Evolutionary conservation across 2,329 filamentous ascomycete genomes (phyloP), one percentile per base, ranked within the genome.

Genomic region (Alternaria sp.): DNA sequence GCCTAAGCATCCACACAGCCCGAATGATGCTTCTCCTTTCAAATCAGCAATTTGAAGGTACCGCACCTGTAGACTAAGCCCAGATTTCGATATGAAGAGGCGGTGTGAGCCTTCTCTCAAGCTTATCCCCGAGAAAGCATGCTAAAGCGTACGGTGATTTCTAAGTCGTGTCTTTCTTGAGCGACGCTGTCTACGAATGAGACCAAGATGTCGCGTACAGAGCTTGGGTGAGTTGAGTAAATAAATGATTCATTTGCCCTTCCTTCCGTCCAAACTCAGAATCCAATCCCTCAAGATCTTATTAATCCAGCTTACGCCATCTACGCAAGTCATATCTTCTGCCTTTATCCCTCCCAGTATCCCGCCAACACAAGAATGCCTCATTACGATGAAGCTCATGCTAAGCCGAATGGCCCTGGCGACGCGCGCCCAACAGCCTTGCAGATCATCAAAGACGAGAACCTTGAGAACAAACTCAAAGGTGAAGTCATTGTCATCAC

Each of bases 381-480:
- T 30, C 26, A 4, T 14, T 50, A 50, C 11, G n/a, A 7, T 6
- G 25, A 50, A 28, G 47, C 56, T 58, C 69, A 71, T 51, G 50
- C 58, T 21, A 60, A 65, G 30, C 70, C 70, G 26, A 53, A 72
- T 49, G 82, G 81, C 0, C 75, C 80, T 3, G 81, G 80, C 2
- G 82, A 83, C 63, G 69, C 73, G 25, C 77, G 81, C 3, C 82
- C 82, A 14, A 83, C 81, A 2, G 82, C 82, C 4, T 54, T 81
- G 0, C 76, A 82, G 53, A 78, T 84, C 37, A 61, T 84, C 51
- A 60, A 76, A 26, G 81, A 83, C 55, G 78, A 83, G 25, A 58
- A 66, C 11, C 67, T 81, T n/a, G 64, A 75, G 8, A 76, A 76
- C 49, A 79, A 73, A 20, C 75, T 73, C 5, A 46, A n/a, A 2